Evolutionary conservation across 2,329 filamentous ascomycete genomes (phyloP), one percentile per base, ranked within the genome.

Genomic region (Trichoderma sp.): DNA sequence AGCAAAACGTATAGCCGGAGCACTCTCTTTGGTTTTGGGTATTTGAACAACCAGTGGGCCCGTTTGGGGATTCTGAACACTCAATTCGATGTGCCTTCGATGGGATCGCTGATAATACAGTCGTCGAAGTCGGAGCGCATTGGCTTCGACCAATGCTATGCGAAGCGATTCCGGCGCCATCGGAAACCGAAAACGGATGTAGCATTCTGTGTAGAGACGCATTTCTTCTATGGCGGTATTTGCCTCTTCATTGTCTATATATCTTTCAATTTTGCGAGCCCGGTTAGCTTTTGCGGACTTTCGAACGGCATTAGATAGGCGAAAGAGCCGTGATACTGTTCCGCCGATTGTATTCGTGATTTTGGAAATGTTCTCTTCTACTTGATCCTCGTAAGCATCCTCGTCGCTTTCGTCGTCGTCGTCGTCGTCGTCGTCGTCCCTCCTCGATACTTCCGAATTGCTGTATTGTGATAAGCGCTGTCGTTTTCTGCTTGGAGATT

Each of bases 61-160:
- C 3, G 32, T 64, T 10, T 64, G 49, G 30, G 60, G 60, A 43
- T 26, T 64, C 49, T 64, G 60, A 43, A 54, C 49, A 4, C 16
- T 43, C 60, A 64, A 30, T 10, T 30, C 49, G 18, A 64, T 64
- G 21, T 34, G 60, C 32, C 60, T 64, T 30, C 49, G 60, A 24
- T 64, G 60, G 4, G 60, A 64, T 43, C 60, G 49, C 32, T 64
- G 60, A 39, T 64, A 64, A 28, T 54, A 54, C 24, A 64, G 49
- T 21, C 60, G 60, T 64, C 60, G 60, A 30, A 64, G 49, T 14
- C 49, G 60, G 32, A 64, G 49, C 32, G 11, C 60, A 64, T 64
- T 64, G 49, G 60, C 60, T 39, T 64, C 7, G 16, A 64, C 34
- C 24, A 64, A 18, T 43, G 60, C 60, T 14, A 32, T 30, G 30